Conservation (phyloP, 2,329 filamentous ascomycete genomes). For the Penicillium sclerotigenum region DNA sequence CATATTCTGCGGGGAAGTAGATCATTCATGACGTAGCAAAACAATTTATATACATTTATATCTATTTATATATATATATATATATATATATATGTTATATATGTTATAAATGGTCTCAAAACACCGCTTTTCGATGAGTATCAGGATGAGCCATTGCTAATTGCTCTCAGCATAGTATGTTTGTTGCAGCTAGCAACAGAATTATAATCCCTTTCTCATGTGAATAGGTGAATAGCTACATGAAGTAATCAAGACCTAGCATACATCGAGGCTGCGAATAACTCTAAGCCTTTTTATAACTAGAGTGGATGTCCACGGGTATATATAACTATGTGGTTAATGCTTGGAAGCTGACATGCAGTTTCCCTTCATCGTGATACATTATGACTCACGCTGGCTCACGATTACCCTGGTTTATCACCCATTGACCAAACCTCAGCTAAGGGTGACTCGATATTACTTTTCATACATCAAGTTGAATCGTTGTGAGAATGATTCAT, state of each 20-base stretch:
- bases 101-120: no score
- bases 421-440: neutral
- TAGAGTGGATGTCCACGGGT: neutral
- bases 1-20: neutral
- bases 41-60: no score
- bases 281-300: neutral
- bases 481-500: neutral
- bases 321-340: neutral
- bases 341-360: neutral
- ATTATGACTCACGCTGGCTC: neutral
- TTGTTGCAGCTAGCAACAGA: no score
- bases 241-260: no score
- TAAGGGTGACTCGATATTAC: neutral
- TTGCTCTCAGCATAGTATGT: no score
- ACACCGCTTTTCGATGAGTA: no score
- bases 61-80: no score
- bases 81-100: no score
- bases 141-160: no score
- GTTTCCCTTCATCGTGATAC: neutral
- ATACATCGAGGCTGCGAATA: neutral
- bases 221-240: no score
- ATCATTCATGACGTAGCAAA: neutral
- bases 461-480: neutral
- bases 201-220: no score
- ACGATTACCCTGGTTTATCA: neutral